A percentile compares a stretch with the other conserved stretches of the same genome.
Conservation (phyloP, 192 early-diverging fungal genomes). For the Coemansia nantahalensis region DNA sequence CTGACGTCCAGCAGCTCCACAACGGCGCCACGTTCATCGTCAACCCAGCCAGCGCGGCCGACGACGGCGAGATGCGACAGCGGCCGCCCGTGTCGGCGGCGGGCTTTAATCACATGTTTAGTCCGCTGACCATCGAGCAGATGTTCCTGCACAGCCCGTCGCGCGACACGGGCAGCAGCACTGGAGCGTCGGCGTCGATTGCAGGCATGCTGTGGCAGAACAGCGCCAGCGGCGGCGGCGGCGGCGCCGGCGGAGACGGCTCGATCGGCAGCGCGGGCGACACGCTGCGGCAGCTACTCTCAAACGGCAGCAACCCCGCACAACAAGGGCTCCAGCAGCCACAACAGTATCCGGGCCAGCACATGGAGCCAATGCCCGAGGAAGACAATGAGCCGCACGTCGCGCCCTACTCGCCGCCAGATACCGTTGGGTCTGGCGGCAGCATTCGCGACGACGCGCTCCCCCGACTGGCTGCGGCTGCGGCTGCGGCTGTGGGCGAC, state of each 20-base stretch:
- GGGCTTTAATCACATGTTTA: constrained; percentile 50
- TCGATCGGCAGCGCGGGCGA: constrained; percentile 38
- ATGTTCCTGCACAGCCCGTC: constrained; percentile 32
- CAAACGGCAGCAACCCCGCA: constrained; percentile 39
- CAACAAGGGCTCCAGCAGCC: not conserved
- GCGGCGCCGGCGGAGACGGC: constrained; percentile 6
- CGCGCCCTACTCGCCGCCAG: constrained; percentile 34
- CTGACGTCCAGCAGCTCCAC: not conserved
- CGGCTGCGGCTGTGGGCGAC: not conserved
- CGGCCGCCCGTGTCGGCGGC: constrained; percentile 26
- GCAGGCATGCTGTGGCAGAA: constrained; percentile 34
- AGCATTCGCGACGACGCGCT: constrained; percentile 13
- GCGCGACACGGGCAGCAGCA: constrained; percentile 6
- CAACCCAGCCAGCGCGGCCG: constrained; percentile 13
- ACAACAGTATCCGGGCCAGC: constrained; percentile 12
- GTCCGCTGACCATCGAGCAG: constrained; percentile 34
- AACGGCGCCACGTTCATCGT: constrained; percentile 37
- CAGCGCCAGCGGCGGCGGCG: constrained; percentile 5
- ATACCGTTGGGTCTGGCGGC: constrained; percentile 16
- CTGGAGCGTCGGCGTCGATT: constrained; percentile 19
- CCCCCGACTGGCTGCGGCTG: not conserved
- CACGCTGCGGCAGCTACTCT: constrained; percentile 33
- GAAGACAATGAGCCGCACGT: constrained; percentile 8
- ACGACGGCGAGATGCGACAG: constrained; percentile 12
- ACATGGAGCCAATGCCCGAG: not conserved